These are phyloP conservation scores for Poa pratensis DNA, from an alignment of 176 grass and related monocot genomes.

Conservation along the genomic window DNA sequence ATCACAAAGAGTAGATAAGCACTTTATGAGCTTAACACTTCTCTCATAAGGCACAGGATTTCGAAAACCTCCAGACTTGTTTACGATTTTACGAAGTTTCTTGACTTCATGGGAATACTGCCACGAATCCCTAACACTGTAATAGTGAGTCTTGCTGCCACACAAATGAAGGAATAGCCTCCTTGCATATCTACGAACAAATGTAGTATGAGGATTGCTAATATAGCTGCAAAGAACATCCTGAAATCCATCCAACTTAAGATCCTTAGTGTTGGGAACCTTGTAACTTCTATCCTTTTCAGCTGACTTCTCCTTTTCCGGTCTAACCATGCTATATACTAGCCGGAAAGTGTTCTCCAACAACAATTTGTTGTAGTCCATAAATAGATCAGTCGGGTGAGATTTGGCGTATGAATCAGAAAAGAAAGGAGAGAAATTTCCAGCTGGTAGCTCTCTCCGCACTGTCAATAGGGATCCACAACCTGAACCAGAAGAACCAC, in stretches of 20 bases:
- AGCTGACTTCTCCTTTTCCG: constrained; percentile 87
- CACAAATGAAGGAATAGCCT: constrained; percentile 98
- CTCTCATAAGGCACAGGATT: constrained; percentile 93
- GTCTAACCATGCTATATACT: constrained; percentile 96
- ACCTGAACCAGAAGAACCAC: constrained; percentile 65
- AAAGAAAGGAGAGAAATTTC: constrained; percentile 96
- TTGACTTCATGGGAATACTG: constrained; percentile 88
- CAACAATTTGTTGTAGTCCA: constrained; percentile 88
- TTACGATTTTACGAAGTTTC: constrained; percentile 83
- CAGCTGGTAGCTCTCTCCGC: constrained; percentile 86
- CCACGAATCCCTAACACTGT: constrained; percentile 91
- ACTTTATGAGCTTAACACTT: constrained; percentile 98
- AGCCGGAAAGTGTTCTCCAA: constrained; percentile 94
- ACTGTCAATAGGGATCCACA: constrained; percentile 90
- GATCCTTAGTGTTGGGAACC: constrained; percentile 69
- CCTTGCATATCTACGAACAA: constrained; percentile 93
- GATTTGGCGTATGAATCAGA: constrained; percentile 98
- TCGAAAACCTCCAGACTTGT: constrained; percentile 88
- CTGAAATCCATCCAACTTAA: constrained; percentile 96
- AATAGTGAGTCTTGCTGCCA: constrained; percentile 95
- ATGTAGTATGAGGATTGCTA: constrained; percentile 92
- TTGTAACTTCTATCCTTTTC: constrained; percentile 90
- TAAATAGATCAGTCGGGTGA: constrained; percentile 88
- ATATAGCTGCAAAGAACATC: constrained; percentile 99
- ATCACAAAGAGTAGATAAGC: constrained; percentile 79